Conservation (phyloP, 768 basidiomycete species). For the Calocybe cyanea region DNA sequence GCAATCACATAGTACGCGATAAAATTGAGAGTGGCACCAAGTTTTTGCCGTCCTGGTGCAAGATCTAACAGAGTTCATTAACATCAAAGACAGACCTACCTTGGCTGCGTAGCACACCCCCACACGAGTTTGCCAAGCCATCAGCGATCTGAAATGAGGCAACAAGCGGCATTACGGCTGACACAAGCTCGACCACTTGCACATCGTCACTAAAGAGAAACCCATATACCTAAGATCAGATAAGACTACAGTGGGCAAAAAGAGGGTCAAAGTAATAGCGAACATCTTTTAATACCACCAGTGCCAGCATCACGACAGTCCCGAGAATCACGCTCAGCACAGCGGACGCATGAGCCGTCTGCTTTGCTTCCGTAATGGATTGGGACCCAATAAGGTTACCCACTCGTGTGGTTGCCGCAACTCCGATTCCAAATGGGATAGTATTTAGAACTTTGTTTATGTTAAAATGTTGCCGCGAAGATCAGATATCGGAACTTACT, state of each 20-base stretch:
- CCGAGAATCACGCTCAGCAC: conserved; percentile 61
- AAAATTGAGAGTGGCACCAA: conserved; percentile 72
- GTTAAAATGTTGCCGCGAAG: not conserved
- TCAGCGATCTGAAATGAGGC: conserved; percentile 69
- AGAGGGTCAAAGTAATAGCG: conserved; percentile 12
- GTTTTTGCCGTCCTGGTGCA: conserved; percentile 56
- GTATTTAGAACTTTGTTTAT: conserved; percentile 55
- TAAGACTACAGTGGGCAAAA: not conserved
- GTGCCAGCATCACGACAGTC: conserved; percentile 49
- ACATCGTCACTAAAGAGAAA: conserved; percentile 66
- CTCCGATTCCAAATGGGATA: conserved; percentile 73
- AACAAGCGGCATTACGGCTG: conserved; percentile 69
- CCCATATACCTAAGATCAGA: conserved; percentile 49
- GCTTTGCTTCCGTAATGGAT: conserved; percentile 47
- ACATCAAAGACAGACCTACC: conserved; percentile 50
- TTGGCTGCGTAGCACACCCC: conserved; percentile 76
- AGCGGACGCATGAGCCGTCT: conserved; percentile 60
- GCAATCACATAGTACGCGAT: conserved; percentile 78
- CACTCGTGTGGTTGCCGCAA: conserved; percentile 69
- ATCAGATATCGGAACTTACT: conserved; percentile 34
- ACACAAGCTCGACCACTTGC: conserved; percentile 55
- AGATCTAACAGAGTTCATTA: not conserved
- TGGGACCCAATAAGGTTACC: conserved; percentile 69
- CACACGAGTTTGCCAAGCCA: conserved; percentile 59
- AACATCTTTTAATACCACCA: conserved; percentile 58